Evolutionary conservation across 225 moss, liverwort and hornwort species (phyloP).

Genomic region (Marchantia polymorpha): DNA sequence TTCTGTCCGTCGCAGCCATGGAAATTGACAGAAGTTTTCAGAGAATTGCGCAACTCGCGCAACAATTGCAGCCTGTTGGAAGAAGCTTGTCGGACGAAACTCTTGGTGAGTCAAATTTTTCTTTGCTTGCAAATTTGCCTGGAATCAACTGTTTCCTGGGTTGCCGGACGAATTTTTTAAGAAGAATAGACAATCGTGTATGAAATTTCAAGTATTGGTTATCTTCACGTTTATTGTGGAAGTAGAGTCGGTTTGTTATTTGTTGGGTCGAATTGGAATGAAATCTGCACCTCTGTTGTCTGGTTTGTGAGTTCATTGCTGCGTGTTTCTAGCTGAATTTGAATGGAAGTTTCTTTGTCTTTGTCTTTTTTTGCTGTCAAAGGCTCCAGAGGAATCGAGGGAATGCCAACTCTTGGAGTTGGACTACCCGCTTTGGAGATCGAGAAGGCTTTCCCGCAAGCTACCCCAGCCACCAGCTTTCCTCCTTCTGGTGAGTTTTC

Average conservation of each 20-base stretch:
- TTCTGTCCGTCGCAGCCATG: constrained; percentile 6
- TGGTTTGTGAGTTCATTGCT: not conserved
- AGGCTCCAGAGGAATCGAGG: constrained; percentile 46
- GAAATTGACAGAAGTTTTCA: constrained; percentile 50
- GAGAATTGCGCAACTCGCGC: constrained; percentile 56
- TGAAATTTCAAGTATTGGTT: not conserved
- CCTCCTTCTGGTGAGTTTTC: constrained; percentile 57
- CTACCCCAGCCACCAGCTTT: constrained; percentile 84
- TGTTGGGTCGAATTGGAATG: not conserved
- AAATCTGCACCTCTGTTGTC: not conserved
- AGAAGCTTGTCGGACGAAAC: not conserved
- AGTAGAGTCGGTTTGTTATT: not conserved
- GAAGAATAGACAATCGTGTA: not conserved
- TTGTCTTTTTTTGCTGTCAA: not conserved
- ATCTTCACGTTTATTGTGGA: not conserved
- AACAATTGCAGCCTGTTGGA: constrained; percentile 52
- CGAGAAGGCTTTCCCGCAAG: constrained; percentile 77
- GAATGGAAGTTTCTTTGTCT: not conserved
- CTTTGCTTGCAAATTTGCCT: not conserved
- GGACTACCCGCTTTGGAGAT: constrained; percentile 77
- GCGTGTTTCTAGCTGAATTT: not conserved
- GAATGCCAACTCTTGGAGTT: constrained; percentile 60
- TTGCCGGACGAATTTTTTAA: not conserved
- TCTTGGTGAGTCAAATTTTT: not conserved
- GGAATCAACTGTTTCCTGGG: not conserved